Percentiles rank a stretch among this genome's conserved stretches.
Evolutionary conservation across 257 asterid species (phyloP).

Genomic region (Solanum medicagineum): DNA sequence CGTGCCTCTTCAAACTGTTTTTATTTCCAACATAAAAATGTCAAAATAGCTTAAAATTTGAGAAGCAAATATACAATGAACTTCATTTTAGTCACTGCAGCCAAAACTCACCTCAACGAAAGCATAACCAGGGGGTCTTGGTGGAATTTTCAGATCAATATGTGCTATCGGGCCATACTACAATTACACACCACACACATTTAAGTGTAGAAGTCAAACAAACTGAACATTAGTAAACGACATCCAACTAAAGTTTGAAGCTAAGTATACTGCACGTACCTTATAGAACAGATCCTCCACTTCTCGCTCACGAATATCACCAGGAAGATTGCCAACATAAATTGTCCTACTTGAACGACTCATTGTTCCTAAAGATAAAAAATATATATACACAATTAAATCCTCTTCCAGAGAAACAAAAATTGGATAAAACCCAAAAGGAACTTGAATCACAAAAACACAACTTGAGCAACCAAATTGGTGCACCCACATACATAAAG

Average conservation of each 20-base stretch:
- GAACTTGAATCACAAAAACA: not conserved
- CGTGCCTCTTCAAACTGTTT: constrained; percentile 91
- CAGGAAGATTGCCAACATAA: constrained; percentile 97
- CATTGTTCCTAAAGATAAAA: constrained; percentile 29
- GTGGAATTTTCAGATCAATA: constrained; percentile 87
- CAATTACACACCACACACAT: constrained; percentile 1
- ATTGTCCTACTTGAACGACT: constrained; percentile 97
- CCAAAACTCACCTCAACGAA: constrained; percentile 67
- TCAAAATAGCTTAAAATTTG: not conserved
- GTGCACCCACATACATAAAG: not conserved
- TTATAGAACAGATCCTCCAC: constrained; percentile 93
- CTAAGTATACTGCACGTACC: constrained; percentile 19
- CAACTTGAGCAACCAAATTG: not conserved
- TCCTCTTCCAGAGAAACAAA: not conserved
- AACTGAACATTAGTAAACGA: not conserved
- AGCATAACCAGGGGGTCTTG: constrained; percentile 99
- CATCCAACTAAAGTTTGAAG: not conserved
- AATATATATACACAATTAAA: not conserved
- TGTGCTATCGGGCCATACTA: constrained; percentile 94
- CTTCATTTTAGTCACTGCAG: not conserved
- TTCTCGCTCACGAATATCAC: constrained; percentile 93
- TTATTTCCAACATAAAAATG: not conserved
- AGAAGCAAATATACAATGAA: not conserved
- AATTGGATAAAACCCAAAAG: not conserved
- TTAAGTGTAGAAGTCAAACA: not conserved